phyloP scores from a whole-genome alignment of 768 basidiomycete genomes.

The Amanita jacksonii region DNA sequence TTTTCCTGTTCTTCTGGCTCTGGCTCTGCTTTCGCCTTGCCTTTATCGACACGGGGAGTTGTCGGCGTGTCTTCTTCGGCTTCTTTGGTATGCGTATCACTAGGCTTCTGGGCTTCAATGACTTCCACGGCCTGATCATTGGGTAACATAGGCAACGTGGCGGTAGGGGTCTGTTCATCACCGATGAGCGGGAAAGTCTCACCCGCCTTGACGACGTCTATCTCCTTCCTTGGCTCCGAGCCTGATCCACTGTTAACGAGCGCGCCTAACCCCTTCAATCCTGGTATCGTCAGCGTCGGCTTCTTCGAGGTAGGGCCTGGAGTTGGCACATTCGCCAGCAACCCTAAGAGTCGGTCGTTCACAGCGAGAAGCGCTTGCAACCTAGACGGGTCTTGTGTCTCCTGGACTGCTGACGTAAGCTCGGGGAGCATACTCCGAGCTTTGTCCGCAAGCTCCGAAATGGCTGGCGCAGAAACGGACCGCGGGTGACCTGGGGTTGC shows the following conservation, averaged over 20 bases:
- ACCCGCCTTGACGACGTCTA: too few relatives aligned
- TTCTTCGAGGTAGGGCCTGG: slow-evolving; percentile 24
- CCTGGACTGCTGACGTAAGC: slow-evolving; percentile 43
- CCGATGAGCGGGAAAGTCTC: too few relatives aligned
- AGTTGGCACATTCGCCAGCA: slow-evolving; percentile 45
- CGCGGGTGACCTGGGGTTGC: slow-evolving; percentile 8
- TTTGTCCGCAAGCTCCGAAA: slow-evolving; percentile 30
- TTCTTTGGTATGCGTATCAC: slow-evolving; percentile 14
- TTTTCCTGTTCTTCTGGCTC: slow-evolving; percentile 61
- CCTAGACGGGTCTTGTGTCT: slow-evolving; percentile 45
- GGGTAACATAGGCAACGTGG: background rate
- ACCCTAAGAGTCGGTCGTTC: slow-evolving; percentile 58
- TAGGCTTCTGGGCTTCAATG: slow-evolving; percentile 8
- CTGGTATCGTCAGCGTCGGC: slow-evolving; percentile 32
- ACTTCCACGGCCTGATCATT: slow-evolving; percentile 7
- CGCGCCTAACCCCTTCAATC: slow-evolving; percentile 29
- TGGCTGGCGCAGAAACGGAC: slow-evolving; percentile 14
- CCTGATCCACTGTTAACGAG: too few relatives aligned
- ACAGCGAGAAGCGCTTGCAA: slow-evolving; percentile 61
- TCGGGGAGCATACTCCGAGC: slow-evolving; percentile 44
- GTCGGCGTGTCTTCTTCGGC: slow-evolving; percentile 30
- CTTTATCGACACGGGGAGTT: slow-evolving; percentile 68
- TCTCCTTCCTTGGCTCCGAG: too few relatives aligned
- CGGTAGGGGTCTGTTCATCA: too few relatives aligned
- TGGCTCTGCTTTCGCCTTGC: slow-evolving; percentile 63